Evolutionary conservation across 352 stramenopile species (phyloP).

Genomic region (Phytophthora rubi): DNA sequence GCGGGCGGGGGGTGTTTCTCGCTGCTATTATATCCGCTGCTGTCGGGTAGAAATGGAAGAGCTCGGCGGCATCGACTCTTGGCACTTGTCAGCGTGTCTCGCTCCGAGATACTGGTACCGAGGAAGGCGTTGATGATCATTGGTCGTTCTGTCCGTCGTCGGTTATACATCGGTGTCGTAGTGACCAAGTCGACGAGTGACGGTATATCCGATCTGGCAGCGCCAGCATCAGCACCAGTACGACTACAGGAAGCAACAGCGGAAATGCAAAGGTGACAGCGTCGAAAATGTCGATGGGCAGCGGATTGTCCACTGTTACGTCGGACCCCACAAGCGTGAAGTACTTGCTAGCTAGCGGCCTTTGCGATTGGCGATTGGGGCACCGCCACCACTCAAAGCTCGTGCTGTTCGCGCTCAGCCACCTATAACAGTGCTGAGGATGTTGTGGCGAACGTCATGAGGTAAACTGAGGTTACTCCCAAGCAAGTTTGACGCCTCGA

Average conservation of each 20-base stretch:
- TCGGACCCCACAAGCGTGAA: conserved; percentile 28
- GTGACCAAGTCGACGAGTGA: conserved; percentile 17
- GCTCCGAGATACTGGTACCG: neutral
- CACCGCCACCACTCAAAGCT: conserved; percentile 38
- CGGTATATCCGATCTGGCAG: conserved; percentile 20
- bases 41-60: too few relatives aligned
- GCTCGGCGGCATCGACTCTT: too few relatives aligned
- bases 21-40: too few relatives aligned
- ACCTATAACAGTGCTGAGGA: conserved; percentile 49
- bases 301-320: conserved; percentile 29
- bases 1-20: too few relatives aligned
- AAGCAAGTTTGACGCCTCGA: conserved; percentile 30
- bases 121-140: conserved; percentile 1
- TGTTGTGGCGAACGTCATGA: conserved; percentile 13
- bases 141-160: neutral
- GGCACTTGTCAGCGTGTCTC: too few relatives aligned
- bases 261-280: conserved; percentile 26
- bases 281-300: conserved; percentile 17
- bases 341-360: conserved; percentile 42
- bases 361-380: conserved; percentile 75
- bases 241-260: conserved; percentile 10
- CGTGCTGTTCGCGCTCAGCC: conserved; percentile 13
- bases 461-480: conserved; percentile 19
- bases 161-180: neutral
- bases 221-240: neutral